phyloP scores from a whole-genome alignment of 2,329 filamentous ascomycete genomes.

The Fusarium floridanum region DNA sequence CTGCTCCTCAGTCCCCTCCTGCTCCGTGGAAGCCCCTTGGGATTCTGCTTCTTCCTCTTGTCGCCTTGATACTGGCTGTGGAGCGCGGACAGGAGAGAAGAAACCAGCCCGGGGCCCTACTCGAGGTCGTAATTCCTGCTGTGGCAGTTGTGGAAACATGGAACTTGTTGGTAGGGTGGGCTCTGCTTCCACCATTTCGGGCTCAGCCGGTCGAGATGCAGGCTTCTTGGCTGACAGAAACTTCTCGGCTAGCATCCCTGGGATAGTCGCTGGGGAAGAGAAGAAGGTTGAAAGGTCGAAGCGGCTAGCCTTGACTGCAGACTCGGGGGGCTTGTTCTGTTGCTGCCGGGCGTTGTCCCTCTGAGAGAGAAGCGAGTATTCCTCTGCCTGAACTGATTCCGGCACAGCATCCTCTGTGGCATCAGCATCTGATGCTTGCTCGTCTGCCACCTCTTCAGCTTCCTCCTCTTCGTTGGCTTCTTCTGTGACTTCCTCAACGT shows the following conservation, averaged over 20 bases:
- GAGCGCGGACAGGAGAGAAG: constrained; percentile 52
- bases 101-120: constrained; percentile 49
- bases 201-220: constrained; percentile 28
- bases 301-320: constrained; percentile 48
- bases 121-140: constrained; percentile 51
- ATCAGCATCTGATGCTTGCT: constrained; percentile 24
- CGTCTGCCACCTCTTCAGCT: constrained; percentile 6
- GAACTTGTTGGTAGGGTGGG: constrained; percentile 51
- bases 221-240: constrained; percentile 45
- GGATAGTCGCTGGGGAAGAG: constrained; percentile 64
- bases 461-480: constrained; percentile 10
- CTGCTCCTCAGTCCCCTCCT: not conserved
- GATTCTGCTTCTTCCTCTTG: constrained; percentile 14
- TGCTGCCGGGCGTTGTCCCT: constrained; percentile 27
- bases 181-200: constrained; percentile 36
- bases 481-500: constrained; percentile 1
- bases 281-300: constrained; percentile 69
- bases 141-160: constrained; percentile 55
- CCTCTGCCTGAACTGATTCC: constrained; percentile 51
- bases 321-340: constrained; percentile 32
- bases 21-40: constrained; percentile 2
- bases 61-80: constrained; percentile 11
- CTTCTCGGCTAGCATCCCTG: constrained; percentile 51
- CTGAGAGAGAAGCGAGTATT: constrained; percentile 60
- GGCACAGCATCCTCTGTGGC: constrained; percentile 20